Evolutionary conservation across 345 rosid genomes (phyloP), one percentile per base, ranked within the genome.

Genomic region (Brassica cretica): DNA sequence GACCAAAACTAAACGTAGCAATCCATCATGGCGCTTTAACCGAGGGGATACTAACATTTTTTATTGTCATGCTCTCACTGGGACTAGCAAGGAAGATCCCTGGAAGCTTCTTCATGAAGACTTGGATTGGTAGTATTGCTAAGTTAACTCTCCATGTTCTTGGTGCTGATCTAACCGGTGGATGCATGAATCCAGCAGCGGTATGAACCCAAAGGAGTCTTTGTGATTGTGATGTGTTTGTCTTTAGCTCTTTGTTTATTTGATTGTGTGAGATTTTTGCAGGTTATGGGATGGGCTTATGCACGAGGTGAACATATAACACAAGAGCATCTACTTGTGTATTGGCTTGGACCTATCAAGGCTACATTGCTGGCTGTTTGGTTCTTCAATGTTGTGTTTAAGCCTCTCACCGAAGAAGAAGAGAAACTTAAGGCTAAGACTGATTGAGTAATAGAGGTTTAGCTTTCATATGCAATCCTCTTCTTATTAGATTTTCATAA

Each of bases 251-350:
- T 64, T 64, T 65, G 69, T 37, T 5, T 53, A 4, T 35, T 59
- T 68, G 2, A 6, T 21, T 39, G 70, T 76, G 66, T 73, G 74
- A n/a, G 32, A 21, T 39, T 29, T 71, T 56, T 84, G 68, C 72
- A 91, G 99, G 98, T 88, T 64, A 87, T 93, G 92, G 99, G 99
- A 81, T 93, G 99, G 99, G 98, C 99, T 16, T 91, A 90, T 82
- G 98, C 97, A n/a, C 90, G 95, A 0, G 93, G 96, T 62, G 92
- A 93, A 77, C 98, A 96, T 73, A 87, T 91, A 72, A 89, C 96
- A 4, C 93, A 89, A 87, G 98, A 96, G 85, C 99, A 96, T 67
- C 79, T 91, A 64, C 80, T 91, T 71, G 98, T 93, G 46, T 91
- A 96, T 61, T 96, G 99, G 99, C 91, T 93, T 68, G 97, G 98